phyloP scores from a whole-genome alignment of 2,329 filamentous ascomycete genomes.

The Cytospora mali region DNA sequence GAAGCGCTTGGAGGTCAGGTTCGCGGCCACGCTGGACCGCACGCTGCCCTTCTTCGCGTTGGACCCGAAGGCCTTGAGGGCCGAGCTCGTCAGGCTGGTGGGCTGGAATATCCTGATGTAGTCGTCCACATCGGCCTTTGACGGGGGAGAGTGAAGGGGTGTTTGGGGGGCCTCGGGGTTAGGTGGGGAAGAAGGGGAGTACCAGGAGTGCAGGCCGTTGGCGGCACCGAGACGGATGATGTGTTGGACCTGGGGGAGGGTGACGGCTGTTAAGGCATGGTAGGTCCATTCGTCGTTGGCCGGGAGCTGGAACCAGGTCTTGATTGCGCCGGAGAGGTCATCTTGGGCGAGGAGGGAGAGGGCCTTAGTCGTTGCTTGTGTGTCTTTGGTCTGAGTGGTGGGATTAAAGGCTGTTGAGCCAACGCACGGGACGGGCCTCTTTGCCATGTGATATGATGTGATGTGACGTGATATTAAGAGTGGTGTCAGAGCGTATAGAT shows the following conservation, averaged over 20 bases:
- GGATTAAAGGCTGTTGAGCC: constrained; percentile 50
- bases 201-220: constrained; percentile 55
- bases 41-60: constrained; percentile 68
- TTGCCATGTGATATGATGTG: constrained; percentile 15
- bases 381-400: constrained; percentile 43
- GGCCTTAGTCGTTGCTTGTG: constrained; percentile 41
- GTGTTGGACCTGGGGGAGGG: constrained; percentile 52
- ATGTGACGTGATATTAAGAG: not conserved
- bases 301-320: constrained; percentile 48
- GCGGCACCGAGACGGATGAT: constrained; percentile 46
- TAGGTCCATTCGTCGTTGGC: constrained; percentile 52
- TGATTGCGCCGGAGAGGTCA: constrained; percentile 49
- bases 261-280: constrained; percentile 54
- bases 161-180: constrained; percentile 38
- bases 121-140: constrained; percentile 61
- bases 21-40: constrained; percentile 56
- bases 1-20: constrained; percentile 57
- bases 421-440: constrained; percentile 44
- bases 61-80: constrained; percentile 63
- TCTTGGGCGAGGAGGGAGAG: constrained; percentile 42
- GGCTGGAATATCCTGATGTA: constrained; percentile 70
- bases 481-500: not conserved
- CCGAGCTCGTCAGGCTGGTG: constrained; percentile 59
- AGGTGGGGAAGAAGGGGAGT: constrained; percentile 34
- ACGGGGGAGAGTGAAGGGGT: too few relatives aligned